These are phyloP conservation scores for Irpex sp. DNA, from an alignment of 1,284 basidiomycete genomes.

Conservation along the genomic window DNA sequence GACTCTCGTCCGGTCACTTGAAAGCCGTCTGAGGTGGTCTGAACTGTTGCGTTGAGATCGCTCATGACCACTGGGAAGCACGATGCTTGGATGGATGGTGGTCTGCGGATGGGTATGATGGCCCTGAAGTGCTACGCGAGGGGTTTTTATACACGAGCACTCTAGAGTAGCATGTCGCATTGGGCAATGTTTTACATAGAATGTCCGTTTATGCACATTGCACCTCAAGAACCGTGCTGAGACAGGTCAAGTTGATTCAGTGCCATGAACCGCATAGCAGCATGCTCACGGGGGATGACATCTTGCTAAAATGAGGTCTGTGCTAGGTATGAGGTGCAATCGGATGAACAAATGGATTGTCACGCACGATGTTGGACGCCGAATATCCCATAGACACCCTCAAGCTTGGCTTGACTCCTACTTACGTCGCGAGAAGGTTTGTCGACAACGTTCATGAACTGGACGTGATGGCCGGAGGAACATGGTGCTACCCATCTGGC, in stretches of 20 bases:
- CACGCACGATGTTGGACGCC: background rate
- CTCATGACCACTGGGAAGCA: conserved; percentile 9
- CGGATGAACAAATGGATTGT: background rate
- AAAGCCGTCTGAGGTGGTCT: conserved; percentile 14
- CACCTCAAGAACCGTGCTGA: background rate
- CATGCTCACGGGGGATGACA: background rate
- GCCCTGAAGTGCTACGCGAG: background rate
- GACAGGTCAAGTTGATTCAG: background rate
- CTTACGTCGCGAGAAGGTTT: background rate
- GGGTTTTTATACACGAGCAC: conserved; percentile 3
- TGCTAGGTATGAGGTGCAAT: background rate
- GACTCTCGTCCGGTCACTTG: conserved; percentile 15
- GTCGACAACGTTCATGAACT: background rate
- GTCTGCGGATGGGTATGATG: background rate
- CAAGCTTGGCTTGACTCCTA: background rate
- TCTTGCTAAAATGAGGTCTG: background rate
- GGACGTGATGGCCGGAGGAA: too few species aligned
- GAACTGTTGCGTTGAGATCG: conserved; percentile 18
- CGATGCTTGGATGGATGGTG: too few species aligned
- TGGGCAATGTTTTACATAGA: background rate
- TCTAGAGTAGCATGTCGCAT: background rate
- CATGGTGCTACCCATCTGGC: too few species aligned
- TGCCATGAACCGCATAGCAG: background rate
- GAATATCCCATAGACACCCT: background rate
- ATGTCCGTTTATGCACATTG: background rate